Percentiles rank a stretch among this genome's conserved stretches.
Conservation (phyloP, 129 eudicot genomes). For the Calendula officinalis region DNA sequence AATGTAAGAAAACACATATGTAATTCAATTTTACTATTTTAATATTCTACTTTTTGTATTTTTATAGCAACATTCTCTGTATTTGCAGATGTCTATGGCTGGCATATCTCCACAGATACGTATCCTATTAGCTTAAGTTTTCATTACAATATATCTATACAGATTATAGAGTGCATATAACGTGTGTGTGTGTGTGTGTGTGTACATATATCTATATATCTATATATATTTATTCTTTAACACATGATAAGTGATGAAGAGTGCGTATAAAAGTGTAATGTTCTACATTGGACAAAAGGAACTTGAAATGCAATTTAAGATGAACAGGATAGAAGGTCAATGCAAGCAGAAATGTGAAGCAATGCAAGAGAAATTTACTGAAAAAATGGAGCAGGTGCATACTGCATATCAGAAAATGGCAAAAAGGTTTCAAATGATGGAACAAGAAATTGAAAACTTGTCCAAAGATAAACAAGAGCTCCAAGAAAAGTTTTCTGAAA, state of each 20-base stretch:
- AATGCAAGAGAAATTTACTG: constrained; percentile 81
- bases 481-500: constrained; percentile 88
- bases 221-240: constrained; percentile 51
- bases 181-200: not conserved
- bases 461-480: constrained; percentile 90
- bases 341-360: constrained; percentile 78
- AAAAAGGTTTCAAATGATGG: constrained; percentile 89
- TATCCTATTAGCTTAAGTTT: constrained; percentile 46
- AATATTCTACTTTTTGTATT: constrained; percentile 8
- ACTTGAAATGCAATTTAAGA: constrained; percentile 88
- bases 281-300: constrained; percentile 90
- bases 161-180: not conserved
- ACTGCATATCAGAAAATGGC: constrained; percentile 88
- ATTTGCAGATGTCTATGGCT: constrained; percentile 78
- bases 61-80: constrained; percentile 18
- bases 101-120: constrained; percentile 89
- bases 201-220: constrained; percentile 1
- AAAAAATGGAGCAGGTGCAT: constrained; percentile 86
- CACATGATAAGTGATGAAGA: constrained; percentile 68
- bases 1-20: constrained; percentile 55
- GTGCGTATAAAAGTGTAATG: constrained; percentile 85
- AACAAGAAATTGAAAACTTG: constrained; percentile 77
- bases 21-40: constrained; percentile 4
- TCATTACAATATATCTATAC: not conserved
- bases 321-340: constrained; percentile 76